Percentiles rank a stretch among this genome's conserved stretches.
phyloP scores from a whole-genome alignment of 257 asterid species.

The Solanum peruvianum region DNA sequence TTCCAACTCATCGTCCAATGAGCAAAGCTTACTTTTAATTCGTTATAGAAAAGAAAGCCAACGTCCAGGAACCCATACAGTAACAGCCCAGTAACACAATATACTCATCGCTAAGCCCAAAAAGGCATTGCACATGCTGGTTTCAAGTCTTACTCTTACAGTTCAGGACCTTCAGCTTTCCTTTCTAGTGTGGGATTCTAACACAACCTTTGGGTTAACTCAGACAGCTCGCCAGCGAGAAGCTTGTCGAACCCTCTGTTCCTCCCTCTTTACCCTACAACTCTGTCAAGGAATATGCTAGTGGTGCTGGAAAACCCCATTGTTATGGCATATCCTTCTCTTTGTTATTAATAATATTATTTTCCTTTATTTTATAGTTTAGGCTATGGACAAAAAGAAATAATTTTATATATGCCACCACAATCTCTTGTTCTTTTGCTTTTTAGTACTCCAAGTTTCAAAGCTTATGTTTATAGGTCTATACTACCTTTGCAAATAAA shows the following conservation, averaged over 20 bases:
- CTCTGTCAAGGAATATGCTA: neutral
- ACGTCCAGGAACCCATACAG: neutral
- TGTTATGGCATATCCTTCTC: neutral
- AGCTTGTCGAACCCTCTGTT: neutral
- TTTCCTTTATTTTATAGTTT: neutral
- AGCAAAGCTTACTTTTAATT: neutral
- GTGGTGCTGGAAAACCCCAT: neutral
- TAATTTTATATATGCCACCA: neutral
- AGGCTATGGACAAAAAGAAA: neutral
- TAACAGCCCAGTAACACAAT: neutral
- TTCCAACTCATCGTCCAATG: neutral
- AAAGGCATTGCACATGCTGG: neutral
- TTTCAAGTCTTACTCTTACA: neutral
- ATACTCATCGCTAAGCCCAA: neutral
- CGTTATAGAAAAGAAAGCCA: neutral
- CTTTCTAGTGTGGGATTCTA: neutral
- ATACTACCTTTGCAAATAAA: neutral
- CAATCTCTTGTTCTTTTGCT: neutral
- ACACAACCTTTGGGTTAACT: neutral
- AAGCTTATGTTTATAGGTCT: neutral
- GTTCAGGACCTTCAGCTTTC: neutral
- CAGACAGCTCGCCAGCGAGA: neutral
- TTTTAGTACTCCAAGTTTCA: neutral
- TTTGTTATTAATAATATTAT: neutral
- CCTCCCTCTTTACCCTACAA: neutral